Percentiles rank a stretch among this genome's conserved stretches.
Conservation (phyloP, 345 rosid genomes). For the Citrus hindsii region DNA sequence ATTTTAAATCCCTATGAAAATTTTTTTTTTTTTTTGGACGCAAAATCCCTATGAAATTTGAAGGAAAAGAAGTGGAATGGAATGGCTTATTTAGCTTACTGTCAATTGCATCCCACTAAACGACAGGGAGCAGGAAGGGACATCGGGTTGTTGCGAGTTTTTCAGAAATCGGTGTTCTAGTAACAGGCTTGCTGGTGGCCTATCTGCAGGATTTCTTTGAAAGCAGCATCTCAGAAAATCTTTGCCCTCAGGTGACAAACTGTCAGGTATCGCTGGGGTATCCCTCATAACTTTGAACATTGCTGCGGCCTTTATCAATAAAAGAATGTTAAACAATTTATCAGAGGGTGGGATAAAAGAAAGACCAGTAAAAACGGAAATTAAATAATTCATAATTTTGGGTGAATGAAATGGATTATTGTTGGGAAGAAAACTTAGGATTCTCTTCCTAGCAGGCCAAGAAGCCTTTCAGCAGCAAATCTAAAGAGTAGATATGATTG, state of each 20-base stretch:
- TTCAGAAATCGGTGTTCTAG: conserved; percentile 75
- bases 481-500: not conserved
- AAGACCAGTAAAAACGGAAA: not conserved
- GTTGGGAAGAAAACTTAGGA: not conserved
- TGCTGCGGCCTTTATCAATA: conserved; percentile 76
- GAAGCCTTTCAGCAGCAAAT: not conserved
- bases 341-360: not conserved
- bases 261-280: conserved; percentile 75
- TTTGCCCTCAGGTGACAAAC: conserved; percentile 78
- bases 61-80: not conserved
- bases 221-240: conserved; percentile 83
- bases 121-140: conserved; percentile 27
- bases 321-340: conserved; percentile 5
- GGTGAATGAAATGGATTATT: not conserved
- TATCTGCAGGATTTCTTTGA: conserved; percentile 81
- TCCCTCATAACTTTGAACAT: conserved; percentile 90
- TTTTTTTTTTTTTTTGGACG: too few relatives aligned
- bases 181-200: conserved; percentile 71
- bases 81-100: conserved; percentile 33
- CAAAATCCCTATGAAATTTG: not conserved
- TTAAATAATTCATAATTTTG: not conserved
- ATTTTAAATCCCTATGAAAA: not conserved
- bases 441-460: not conserved
- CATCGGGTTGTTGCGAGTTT: conserved; percentile 37
- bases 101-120: conserved; percentile 41